Percentiles rank a stretch among this genome's conserved stretches.
These are phyloP conservation scores for Jatropha curcas DNA, from an alignment of 345 rosid genomes.

Conservation along the genomic window DNA sequence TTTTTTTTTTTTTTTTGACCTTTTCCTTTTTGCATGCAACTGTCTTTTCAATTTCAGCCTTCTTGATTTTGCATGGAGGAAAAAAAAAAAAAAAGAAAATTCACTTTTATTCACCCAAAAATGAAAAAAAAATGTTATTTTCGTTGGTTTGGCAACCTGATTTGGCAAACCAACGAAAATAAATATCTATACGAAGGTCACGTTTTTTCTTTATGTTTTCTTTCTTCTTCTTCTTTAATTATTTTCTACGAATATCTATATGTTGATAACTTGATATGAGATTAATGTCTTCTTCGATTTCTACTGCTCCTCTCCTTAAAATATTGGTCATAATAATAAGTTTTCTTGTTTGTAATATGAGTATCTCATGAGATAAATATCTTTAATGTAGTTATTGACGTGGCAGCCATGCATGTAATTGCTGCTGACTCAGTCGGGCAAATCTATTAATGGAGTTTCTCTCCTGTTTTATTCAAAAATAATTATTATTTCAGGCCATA, in stretches of 20 bases:
- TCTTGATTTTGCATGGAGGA: neutral
- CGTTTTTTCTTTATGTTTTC: neutral
- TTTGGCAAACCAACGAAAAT: neutral
- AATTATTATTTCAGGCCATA: too few species aligned
- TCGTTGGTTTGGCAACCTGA: neutral
- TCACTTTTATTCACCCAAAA: neutral
- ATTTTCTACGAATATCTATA: too few species aligned
- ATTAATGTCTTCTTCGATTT: neutral
- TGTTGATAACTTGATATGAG: too few species aligned
- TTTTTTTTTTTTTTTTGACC: too few species aligned
- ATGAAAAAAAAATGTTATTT: too few species aligned
- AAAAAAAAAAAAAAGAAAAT: neutral
- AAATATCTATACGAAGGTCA: neutral
- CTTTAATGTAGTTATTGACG: neutral
- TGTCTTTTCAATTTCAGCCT: neutral
- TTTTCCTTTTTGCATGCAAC: too few species aligned
- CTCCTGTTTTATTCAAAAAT: neutral
- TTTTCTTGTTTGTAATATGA: neutral
- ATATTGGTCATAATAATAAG: neutral
- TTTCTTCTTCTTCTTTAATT: too few species aligned
- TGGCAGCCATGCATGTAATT: conserved; percentile 19
- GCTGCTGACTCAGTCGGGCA: conserved; percentile 9
- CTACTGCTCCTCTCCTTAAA: too few species aligned
- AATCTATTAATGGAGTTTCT: neutral
- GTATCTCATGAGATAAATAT: neutral